phyloP scores from a whole-genome alignment of 208 protist genomes.

The Crithidia bombi region DNA sequence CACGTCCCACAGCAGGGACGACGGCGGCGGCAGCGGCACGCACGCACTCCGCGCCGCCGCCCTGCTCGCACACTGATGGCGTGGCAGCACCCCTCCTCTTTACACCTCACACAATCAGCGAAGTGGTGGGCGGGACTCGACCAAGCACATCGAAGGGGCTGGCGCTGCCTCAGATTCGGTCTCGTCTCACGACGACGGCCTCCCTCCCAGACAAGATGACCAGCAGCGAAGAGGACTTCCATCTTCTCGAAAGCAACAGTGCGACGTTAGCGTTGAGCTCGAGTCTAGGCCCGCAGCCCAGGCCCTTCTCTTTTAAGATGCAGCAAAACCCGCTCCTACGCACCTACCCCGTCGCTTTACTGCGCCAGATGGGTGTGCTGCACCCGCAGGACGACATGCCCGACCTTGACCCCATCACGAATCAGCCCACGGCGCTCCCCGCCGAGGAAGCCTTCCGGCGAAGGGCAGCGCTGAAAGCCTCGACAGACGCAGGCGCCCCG shows the following conservation, averaged over 20 bases:
- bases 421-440: conserved; percentile 27
- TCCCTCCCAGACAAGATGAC: not conserved
- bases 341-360: conserved; percentile 43
- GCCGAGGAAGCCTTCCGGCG: conserved; percentile 42
- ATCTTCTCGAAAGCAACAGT: not conserved
- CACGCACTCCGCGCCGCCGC: not conserved
- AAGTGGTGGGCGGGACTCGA: conserved; percentile 17
- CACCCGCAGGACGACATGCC: conserved; percentile 31
- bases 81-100: conserved; percentile 8
- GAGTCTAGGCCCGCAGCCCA: conserved; percentile 16
- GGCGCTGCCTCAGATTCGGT: not conserved
- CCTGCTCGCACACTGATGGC: not conserved
- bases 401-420: conserved; percentile 28
- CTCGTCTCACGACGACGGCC: not conserved
- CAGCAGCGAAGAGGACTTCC: not conserved
- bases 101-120: conserved; percentile 23
- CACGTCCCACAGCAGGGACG: no score
- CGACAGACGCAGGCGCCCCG: not conserved
- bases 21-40: not conserved
- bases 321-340: conserved; percentile 44
- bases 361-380: conserved; percentile 48
- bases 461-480: conserved; percentile 2
- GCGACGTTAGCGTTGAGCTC: not conserved
- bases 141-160: conserved; percentile 6
- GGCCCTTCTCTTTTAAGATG: conserved; percentile 2